Percentiles rank a stretch among this genome's conserved stretches.
phyloP scores from a whole-genome alignment of 805 yeast genomes.

The Candida orba region DNA sequence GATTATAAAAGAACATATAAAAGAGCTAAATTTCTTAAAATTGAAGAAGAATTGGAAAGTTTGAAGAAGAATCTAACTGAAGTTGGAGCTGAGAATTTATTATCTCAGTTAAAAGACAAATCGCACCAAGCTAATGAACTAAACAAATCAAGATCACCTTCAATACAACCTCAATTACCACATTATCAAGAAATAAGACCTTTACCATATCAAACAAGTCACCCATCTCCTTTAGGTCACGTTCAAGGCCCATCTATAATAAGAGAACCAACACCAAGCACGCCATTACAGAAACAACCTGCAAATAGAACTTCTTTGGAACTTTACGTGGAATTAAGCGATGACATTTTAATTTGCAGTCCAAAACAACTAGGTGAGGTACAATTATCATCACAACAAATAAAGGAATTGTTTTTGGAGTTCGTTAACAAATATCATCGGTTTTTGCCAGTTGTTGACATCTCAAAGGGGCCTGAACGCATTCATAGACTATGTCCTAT shows the following conservation, averaged over 20 bases:
- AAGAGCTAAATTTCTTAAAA: conserved; percentile 72
- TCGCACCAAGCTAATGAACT: conserved; percentile 6
- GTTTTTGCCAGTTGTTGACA: conserved; percentile 81
- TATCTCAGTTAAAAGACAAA: conserved; percentile 17
- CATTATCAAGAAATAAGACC: conserved; percentile 4
- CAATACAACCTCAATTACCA: background rate
- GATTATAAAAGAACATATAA: conserved; percentile 88
- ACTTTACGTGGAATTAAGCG: conserved; percentile 21
- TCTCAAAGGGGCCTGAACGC: conserved; percentile 72
- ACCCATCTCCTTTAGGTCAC: conserved; percentile 4
- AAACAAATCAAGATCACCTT: background rate
- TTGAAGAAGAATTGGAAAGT: conserved; percentile 74
- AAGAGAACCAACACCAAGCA: conserved; percentile 15
- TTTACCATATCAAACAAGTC: background rate
- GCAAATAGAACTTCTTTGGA: conserved; percentile 10
- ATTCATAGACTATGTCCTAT: conserved; percentile 78
- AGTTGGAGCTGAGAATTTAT: conserved; percentile 18
- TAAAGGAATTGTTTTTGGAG: conserved; percentile 56
- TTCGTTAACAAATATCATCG: conserved; percentile 77
- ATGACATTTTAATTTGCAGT: conserved; percentile 41
- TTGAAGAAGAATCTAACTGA: conserved; percentile 46
- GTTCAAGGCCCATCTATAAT: conserved; percentile 19
- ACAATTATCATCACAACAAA: conserved; percentile 51
- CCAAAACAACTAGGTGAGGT: conserved; percentile 71
- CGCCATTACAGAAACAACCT: conserved; percentile 4